phyloP scores from a whole-genome alignment of 352 stramenopile species.

The Aphanomyces astaci region DNA sequence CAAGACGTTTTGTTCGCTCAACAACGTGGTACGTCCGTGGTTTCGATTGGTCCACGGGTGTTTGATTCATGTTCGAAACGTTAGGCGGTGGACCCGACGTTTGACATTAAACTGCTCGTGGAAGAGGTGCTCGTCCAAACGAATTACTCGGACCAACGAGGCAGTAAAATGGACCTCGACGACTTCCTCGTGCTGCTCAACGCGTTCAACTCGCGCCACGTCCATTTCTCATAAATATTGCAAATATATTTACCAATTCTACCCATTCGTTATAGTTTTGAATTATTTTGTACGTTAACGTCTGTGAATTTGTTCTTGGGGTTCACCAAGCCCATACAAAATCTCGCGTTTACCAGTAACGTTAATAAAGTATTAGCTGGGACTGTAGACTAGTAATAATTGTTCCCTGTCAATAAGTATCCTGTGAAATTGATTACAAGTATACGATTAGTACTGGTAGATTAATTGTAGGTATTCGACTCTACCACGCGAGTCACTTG shows the following conservation, averaged over 20 bases:
- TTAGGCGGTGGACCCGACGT: slow-evolving; percentile 57
- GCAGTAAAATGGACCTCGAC: slow-evolving; percentile 96
- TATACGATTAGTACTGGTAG: too few species aligned
- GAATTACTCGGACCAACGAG: slow-evolving; percentile 81
- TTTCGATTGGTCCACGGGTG: not conserved
- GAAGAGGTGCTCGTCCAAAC: slow-evolving; percentile 90
- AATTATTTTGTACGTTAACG: too few species aligned
- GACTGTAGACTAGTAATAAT: too few species aligned
- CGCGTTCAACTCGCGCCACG: slow-evolving; percentile 22
- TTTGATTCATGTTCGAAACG: slow-evolving; percentile 14
- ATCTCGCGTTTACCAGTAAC: too few species aligned
- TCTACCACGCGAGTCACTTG: too few species aligned
- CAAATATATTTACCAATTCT: not conserved
- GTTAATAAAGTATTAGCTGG: too few species aligned
- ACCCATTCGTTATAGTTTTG: too few species aligned
- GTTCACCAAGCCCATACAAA: too few species aligned
- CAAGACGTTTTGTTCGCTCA: slow-evolving; percentile 91
- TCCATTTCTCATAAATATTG: slow-evolving; percentile 15
- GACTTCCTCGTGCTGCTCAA: slow-evolving; percentile 88
- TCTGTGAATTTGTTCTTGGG: too few species aligned
- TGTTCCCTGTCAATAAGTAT: too few species aligned
- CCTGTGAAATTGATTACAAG: too few species aligned
- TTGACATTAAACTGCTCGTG: slow-evolving; percentile 90
- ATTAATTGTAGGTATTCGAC: too few species aligned
- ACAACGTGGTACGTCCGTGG: slow-evolving; percentile 53